Conservation (phyloP, 202 grass and related monocot species). For the Sporobolus alterniflorus region DNA sequence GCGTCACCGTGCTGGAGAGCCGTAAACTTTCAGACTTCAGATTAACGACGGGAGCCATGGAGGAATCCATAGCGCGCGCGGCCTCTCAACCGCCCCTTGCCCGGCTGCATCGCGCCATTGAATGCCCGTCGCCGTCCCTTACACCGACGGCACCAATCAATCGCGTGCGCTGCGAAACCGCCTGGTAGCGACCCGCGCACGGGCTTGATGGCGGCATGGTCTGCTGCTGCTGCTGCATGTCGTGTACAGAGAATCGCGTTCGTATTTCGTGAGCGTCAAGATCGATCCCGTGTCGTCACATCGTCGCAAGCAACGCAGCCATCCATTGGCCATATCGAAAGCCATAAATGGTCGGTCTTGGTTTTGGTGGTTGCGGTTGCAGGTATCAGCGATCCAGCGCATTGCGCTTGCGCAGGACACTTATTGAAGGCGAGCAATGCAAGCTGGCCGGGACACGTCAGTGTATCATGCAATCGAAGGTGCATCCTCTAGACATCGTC, state of each 20-base stretch:
- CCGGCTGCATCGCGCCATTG: slow-evolving; percentile 26
- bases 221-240: neutral
- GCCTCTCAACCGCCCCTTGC: slow-evolving; percentile 53
- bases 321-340: neutral
- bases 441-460: neutral
- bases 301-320: neutral
- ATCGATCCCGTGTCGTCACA: too few relatives aligned
- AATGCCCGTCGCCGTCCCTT: slow-evolving; percentile 53
- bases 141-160: slow-evolving; percentile 2
- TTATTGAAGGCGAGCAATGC: slow-evolving; percentile 14
- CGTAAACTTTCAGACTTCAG: neutral
- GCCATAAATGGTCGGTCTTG: slow-evolving; percentile 29
- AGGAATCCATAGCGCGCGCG: neutral
- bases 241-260: neutral
- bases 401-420: slow-evolving; percentile 7
- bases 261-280: neutral
- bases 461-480: neutral
- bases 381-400: neutral
- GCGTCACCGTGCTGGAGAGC: neutral
- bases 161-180: neutral
- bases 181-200: neutral
- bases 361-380: slow-evolving; percentile 21
- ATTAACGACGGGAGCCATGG: neutral
- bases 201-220: neutral
- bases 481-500: neutral